Conservation (phyloP, 2,329 filamentous ascomycete species). For the Achaetomium macrosporum region DNA sequence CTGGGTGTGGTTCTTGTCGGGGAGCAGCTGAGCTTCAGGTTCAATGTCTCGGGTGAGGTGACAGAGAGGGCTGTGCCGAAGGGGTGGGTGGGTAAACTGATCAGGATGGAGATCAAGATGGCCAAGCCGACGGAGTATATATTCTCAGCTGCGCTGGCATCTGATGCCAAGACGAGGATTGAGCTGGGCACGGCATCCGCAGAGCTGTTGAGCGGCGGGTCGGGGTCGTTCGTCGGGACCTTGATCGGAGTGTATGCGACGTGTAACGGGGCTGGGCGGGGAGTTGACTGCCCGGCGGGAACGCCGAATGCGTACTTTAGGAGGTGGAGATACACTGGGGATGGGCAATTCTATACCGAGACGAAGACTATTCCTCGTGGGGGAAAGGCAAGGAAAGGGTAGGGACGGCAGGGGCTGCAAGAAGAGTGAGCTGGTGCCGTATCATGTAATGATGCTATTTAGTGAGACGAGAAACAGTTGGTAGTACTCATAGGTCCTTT, state of each 20-base stretch:
- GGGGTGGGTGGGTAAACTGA: conserved; percentile 22
- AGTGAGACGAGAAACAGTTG: too few species aligned
- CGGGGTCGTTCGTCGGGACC: conserved; percentile 31
- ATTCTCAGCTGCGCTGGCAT: conserved; percentile 25
- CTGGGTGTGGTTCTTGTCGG: conserved; percentile 27
- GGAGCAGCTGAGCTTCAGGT: conserved; percentile 22
- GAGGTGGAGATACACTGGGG: conserved; percentile 19
- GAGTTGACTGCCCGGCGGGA: conserved; percentile 26
- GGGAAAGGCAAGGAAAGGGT: too few species aligned
- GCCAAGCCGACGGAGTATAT: conserved; percentile 29
- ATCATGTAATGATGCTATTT: too few species aligned
- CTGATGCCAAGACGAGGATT: conserved; percentile 16
- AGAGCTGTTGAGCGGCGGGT: conserved; percentile 29
- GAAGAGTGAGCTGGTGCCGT: too few species aligned
- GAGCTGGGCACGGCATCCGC: conserved; percentile 27
- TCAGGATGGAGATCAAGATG: conserved; percentile 29
- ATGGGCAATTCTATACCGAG: not conserved
- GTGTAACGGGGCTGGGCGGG: conserved; percentile 31
- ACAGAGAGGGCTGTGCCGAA: conserved; percentile 21
- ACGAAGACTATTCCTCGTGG: too few species aligned
- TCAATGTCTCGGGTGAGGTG: conserved; percentile 11
- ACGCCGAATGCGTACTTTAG: conserved; percentile 28
- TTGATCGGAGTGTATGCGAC: conserved; percentile 33
- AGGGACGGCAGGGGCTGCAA: too few species aligned
- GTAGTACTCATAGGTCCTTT: too few species aligned